Percentiles rank a stretch among this genome's conserved stretches.
These are phyloP conservation scores for Gaeumannomyces sp. DNA, from an alignment of 2,329 filamentous ascomycete species.

Conservation along the genomic window DNA sequence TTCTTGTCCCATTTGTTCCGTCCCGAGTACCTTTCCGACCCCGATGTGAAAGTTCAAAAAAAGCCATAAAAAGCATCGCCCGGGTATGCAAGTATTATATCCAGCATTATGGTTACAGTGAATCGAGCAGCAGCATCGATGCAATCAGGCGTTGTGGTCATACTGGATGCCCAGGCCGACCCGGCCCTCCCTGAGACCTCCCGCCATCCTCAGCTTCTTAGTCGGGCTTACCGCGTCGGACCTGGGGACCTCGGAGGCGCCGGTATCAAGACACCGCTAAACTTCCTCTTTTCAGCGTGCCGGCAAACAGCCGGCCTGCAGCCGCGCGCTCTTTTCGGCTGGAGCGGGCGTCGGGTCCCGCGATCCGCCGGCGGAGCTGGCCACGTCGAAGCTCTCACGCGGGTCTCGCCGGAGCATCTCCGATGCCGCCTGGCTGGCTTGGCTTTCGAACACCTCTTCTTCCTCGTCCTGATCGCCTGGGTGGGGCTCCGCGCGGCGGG, in stretches of 20 bases:
- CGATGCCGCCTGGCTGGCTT: slow-evolving; percentile 71
- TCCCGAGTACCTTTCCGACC: neutral
- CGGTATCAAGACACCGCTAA: slow-evolving; percentile 24
- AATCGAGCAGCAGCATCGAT: neutral
- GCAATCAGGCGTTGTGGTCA: slow-evolving; percentile 18
- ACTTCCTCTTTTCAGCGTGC: slow-evolving; percentile 45
- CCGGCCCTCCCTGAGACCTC: slow-evolving; percentile 30
- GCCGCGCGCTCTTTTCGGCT: slow-evolving; percentile 38
- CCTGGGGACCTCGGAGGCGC: slow-evolving; percentile 16
- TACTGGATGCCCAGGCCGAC: slow-evolving; percentile 51
- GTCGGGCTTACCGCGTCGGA: slow-evolving; percentile 36
- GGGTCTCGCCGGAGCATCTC: slow-evolving; percentile 63
- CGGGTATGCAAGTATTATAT: neutral
- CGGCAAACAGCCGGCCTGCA: slow-evolving; percentile 47
- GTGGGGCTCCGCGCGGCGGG: slow-evolving; percentile 15
- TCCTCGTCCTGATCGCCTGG: slow-evolving; percentile 36
- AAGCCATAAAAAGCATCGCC: neutral
- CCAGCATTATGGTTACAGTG: neutral
- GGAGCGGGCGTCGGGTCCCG: slow-evolving; percentile 35
- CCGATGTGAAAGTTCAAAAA: neutral
- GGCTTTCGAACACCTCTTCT: slow-evolving; percentile 64
- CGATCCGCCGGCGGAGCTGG: slow-evolving; percentile 33
- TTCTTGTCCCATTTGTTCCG: neutral
- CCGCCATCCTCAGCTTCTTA: slow-evolving; percentile 44
- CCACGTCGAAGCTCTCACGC: slow-evolving; percentile 46